phyloP scores from a whole-genome alignment of 768 basidiomycete species.

The Polyporus arcularius region DNA sequence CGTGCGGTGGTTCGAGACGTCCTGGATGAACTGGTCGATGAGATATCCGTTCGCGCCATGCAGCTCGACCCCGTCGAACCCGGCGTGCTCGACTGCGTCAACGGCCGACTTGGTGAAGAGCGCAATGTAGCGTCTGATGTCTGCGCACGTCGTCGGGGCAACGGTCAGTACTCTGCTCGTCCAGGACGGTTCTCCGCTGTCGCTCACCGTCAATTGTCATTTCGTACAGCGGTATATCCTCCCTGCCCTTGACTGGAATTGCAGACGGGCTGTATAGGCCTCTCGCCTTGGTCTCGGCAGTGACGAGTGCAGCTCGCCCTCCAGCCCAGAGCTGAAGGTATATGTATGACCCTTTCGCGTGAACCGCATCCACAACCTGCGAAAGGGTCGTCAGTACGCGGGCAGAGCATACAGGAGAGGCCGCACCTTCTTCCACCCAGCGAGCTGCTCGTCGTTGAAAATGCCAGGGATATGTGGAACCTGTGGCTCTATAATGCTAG shows the following conservation, averaged over 20 bases:
- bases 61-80: constrained; percentile 50
- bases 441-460: constrained; percentile 56
- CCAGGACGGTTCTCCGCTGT: neutral
- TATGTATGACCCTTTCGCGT: constrained; percentile 52
- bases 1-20: constrained; percentile 40
- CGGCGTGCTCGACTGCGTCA: constrained; percentile 37
- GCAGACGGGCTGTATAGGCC: constrained; percentile 36
- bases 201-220: constrained; percentile 23
- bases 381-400: too few relatives aligned
- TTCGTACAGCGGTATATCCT: constrained; percentile 19
- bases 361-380: constrained; percentile 60
- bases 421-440: constrained; percentile 49
- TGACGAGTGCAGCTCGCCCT: constrained; percentile 40
- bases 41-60: constrained; percentile 36
- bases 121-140: constrained; percentile 40
- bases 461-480: constrained; percentile 61
- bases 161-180: neutral
- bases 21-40: constrained; percentile 44
- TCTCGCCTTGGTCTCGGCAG: constrained; percentile 36
- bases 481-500: constrained; percentile 48
- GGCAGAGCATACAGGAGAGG: too few relatives aligned
- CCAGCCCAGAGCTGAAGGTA: constrained; percentile 61
- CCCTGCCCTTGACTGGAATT: constrained; percentile 20
- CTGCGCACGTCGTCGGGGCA: neutral
- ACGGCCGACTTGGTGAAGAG: constrained; percentile 24